Percentiles rank a stretch among this genome's conserved stretches.
Conservation (phyloP, 108 stramenopile species). For the Cyclotella distinguenda region DNA sequence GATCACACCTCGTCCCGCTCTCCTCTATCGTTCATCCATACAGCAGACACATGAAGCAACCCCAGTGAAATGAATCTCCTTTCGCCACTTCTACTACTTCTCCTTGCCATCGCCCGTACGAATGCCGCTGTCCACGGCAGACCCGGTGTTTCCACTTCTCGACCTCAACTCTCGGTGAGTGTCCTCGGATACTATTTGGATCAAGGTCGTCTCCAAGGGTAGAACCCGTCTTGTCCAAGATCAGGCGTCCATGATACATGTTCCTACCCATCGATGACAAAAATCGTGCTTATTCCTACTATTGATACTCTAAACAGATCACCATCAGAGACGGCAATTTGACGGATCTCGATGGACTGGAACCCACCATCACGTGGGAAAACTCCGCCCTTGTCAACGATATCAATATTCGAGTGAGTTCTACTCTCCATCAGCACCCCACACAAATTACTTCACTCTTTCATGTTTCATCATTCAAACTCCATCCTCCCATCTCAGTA, state of each 20-base stretch:
- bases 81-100: background rate
- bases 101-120: background rate
- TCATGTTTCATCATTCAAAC: background rate
- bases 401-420: constrained; percentile 29
- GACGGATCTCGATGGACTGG: constrained; percentile 79
- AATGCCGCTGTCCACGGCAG: background rate
- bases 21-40: too few species aligned
- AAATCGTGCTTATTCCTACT: background rate
- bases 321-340: constrained; percentile 83
- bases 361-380: constrained; percentile 75
- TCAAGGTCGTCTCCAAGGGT: background rate
- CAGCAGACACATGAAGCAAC: background rate
- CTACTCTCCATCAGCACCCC: background rate
- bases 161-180: constrained; percentile 30
- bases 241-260: too few species aligned
- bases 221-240: too few species aligned
- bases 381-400: constrained; percentile 37
- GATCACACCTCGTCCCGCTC: too few species aligned
- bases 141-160: background rate
- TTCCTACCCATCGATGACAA: too few species aligned
- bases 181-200: background rate
- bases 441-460: background rate
- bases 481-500: constrained; percentile 32
- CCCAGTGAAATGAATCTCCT: background rate
- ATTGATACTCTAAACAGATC: constrained; percentile 47